These are phyloP conservation scores for Amanita thiersii DNA, from an alignment of 768 basidiomycete genomes.

Conservation along the genomic window DNA sequence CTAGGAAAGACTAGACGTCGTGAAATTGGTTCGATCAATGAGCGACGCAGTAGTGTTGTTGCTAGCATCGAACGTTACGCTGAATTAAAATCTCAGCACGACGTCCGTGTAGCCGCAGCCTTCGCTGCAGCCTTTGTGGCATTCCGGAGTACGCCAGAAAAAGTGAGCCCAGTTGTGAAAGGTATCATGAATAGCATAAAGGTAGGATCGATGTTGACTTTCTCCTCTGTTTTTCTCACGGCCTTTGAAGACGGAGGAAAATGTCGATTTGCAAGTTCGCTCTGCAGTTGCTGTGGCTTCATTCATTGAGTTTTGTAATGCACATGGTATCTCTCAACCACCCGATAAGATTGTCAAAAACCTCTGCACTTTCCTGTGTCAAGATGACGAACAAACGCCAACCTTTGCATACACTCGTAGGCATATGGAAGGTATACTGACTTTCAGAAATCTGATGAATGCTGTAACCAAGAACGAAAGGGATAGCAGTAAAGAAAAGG, in stretches of 20 bases:
- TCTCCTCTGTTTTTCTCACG: conserved; percentile 7
- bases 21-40: conserved; percentile 63
- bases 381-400: conserved; percentile 84
- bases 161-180: conserved; percentile 93
- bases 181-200: conserved; percentile 98
- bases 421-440: conserved; percentile 65
- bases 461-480: conserved; percentile 22
- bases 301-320: conserved; percentile 80
- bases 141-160: conserved; percentile 78
- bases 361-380: conserved; percentile 92
- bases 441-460: conserved; percentile 45
- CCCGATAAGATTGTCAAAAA: conserved; percentile 97
- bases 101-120: conserved; percentile 80
- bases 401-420: conserved; percentile 70
- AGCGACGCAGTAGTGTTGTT: conserved; percentile 64
- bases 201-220: conserved; percentile 34
- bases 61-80: conserved; percentile 71
- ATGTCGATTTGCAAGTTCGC: conserved; percentile 78
- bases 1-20: conserved; percentile 74
- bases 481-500: conserved; percentile 36
- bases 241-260: conserved; percentile 68
- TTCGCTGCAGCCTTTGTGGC: conserved; percentile 90
- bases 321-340: conserved; percentile 68
- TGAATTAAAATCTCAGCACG: conserved; percentile 78
- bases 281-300: conserved; percentile 81